Conservation (phyloP, 2,329 filamentous ascomycete genomes). For the Lecanicillium sp. region DNA sequence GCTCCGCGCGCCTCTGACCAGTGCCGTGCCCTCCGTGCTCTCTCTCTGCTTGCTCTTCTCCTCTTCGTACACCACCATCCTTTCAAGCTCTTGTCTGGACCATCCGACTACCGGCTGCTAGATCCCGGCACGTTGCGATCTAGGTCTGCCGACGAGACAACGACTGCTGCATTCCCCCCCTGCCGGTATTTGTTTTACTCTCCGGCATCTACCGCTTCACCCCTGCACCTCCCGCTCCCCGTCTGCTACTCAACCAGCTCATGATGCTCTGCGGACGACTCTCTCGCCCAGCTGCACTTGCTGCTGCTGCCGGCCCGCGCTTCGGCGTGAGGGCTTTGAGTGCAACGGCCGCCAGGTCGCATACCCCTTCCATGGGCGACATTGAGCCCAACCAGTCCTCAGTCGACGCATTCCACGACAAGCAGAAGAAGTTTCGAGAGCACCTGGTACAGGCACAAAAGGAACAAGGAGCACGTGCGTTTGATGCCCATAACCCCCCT, state of each 20-base stretch:
- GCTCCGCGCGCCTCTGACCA: not conserved
- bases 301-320: constrained; percentile 36
- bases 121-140: too few relatives aligned
- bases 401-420: constrained; percentile 69
- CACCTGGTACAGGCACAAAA: constrained; percentile 69
- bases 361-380: constrained; percentile 75
- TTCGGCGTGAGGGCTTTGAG: constrained; percentile 48
- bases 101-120: too few relatives aligned
- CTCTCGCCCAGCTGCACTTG: constrained; percentile 32
- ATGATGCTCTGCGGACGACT: constrained; percentile 45
- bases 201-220: constrained; percentile 5
- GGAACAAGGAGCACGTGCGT: constrained; percentile 80
- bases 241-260: too few relatives aligned
- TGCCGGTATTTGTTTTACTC: constrained; percentile 4
- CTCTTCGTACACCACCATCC: too few relatives aligned
- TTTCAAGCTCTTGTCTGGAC: too few relatives aligned
- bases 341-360: constrained; percentile 38
- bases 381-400: constrained; percentile 59
- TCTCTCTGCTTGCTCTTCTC: constrained; percentile 3
- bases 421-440: constrained; percentile 82
- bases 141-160: too few relatives aligned
- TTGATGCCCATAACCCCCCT: constrained; percentile 28
- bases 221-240: constrained; percentile 3
- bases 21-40: constrained; percentile 1
- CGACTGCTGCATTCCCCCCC: too few relatives aligned